Conservation (phyloP, 2,329 filamentous ascomycete genomes). For the Pseudocercospora pini-densiflorae region DNA sequence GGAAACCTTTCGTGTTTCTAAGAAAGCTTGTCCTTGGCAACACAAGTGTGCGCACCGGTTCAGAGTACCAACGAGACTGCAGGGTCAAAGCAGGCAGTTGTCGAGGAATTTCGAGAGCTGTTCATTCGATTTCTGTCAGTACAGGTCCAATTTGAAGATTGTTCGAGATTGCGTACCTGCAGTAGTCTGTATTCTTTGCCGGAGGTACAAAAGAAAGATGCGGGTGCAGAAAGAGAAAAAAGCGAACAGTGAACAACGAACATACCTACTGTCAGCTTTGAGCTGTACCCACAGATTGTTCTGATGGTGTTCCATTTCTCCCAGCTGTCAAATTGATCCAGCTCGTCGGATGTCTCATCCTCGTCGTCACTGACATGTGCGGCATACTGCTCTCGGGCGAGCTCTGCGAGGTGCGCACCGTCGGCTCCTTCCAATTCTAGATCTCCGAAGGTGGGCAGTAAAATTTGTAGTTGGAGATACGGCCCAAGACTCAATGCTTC, state of each 20-base stretch:
- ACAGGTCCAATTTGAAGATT: not conserved
- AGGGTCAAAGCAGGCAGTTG: constrained; percentile 61
- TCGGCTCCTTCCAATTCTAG: constrained; percentile 61
- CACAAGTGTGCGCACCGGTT: constrained; percentile 62
- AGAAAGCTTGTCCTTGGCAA: constrained; percentile 60
- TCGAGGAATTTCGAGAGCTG: constrained; percentile 63
- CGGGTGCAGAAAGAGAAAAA: not conserved
- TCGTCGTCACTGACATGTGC: constrained; percentile 24
- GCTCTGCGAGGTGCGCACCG: constrained; percentile 58
- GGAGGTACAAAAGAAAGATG: not conserved
- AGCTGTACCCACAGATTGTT: constrained; percentile 81
- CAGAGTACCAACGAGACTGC: constrained; percentile 67
- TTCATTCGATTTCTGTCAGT: constrained; percentile 10
- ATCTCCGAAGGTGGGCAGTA: constrained; percentile 82
- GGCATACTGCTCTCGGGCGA: constrained; percentile 44
- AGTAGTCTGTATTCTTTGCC: not conserved
- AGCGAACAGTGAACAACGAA: constrained; percentile 14
- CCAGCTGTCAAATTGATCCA: constrained; percentile 76
- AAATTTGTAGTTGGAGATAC: constrained; percentile 79
- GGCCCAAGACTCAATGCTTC: constrained; percentile 76
- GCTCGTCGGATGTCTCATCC: constrained; percentile 27
- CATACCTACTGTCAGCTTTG: constrained; percentile 83
- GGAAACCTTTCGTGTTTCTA: constrained; percentile 62
- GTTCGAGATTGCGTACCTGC: constrained; percentile 16
- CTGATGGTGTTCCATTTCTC: constrained; percentile 92